phyloP scores from a whole-genome alignment of 495 filamentous ascomycete genomes.

The Umbilicaria muhlenbergii region DNA sequence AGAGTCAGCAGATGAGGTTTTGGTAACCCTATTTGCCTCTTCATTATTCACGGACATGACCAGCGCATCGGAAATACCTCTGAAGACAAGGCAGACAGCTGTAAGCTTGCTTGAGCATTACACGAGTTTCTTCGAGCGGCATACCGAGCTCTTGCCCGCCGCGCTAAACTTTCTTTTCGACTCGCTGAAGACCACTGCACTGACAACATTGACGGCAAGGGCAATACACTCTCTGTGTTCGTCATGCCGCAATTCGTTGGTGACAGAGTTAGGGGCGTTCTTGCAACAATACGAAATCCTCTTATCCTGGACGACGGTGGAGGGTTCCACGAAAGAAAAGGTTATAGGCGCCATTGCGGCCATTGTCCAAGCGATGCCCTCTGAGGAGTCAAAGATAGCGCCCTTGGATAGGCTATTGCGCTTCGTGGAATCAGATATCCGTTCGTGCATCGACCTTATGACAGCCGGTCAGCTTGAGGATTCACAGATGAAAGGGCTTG shows the following conservation, averaged over 20 bases:
- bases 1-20: slow-evolving; percentile 42
- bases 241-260: slow-evolving; percentile 58
- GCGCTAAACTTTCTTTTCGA: slow-evolving; percentile 72
- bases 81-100: slow-evolving; percentile 60
- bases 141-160: slow-evolving; percentile 51
- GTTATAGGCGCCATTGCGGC: slow-evolving; percentile 71
- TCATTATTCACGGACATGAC: slow-evolving; percentile 40
- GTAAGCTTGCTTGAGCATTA: slow-evolving; percentile 67
- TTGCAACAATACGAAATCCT: slow-evolving; percentile 61
- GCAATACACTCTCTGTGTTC: slow-evolving; percentile 70
- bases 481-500: slow-evolving; percentile 14
- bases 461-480: slow-evolving; percentile 13
- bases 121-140: slow-evolving; percentile 64
- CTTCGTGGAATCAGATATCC: slow-evolving; percentile 48
- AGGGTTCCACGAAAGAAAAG: slow-evolving; percentile 58
- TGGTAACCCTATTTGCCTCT: slow-evolving; percentile 58
- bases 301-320: slow-evolving; percentile 39
- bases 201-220: slow-evolving; percentile 58
- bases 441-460: slow-evolving; percentile 20
- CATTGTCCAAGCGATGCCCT: slow-evolving; percentile 62
- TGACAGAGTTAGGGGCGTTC: slow-evolving; percentile 56
- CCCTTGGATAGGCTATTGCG: slow-evolving; percentile 48
- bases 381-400: slow-evolving; percentile 43
- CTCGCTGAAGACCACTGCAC: slow-evolving; percentile 47
- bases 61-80: slow-evolving; percentile 35